Evolutionary conservation across 345 rosid genomes (phyloP).

Genomic region (Eucalyptus cloeziana): DNA sequence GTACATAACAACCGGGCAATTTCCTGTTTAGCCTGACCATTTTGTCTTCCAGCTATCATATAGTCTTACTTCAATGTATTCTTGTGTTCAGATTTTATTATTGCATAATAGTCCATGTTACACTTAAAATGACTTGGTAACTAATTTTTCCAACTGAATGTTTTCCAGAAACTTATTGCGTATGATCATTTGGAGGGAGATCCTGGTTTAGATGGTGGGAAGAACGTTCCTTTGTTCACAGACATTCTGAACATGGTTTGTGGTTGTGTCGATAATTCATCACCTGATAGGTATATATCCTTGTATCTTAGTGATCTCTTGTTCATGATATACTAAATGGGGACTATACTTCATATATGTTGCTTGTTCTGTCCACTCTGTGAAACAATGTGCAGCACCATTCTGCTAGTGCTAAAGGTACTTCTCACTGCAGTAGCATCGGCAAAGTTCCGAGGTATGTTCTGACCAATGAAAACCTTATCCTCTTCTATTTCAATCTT

Average conservation of each 20-base stretch:
- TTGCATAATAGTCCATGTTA: neutral
- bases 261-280: conserved; percentile 82
- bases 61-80: neutral
- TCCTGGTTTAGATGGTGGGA: conserved; percentile 93
- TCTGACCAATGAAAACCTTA: neutral
- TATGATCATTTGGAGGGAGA: conserved; percentile 96
- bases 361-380: conserved; percentile 8
- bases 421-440: conserved; percentile 97
- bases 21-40: neutral
- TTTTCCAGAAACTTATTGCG: conserved; percentile 84
- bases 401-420: conserved; percentile 87
- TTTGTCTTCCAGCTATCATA: neutral
- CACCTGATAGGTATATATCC: conserved; percentile 72
- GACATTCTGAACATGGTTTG: conserved; percentile 89
- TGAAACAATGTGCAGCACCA: conserved; percentile 56
- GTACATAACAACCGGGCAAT: neutral
- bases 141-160: conserved; percentile 5
- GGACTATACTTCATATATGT: neutral
- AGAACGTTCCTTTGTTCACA: conserved; percentile 67
- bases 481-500: neutral
- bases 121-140: neutral
- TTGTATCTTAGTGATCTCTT: neutral
- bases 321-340: neutral
- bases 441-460: conserved; percentile 78
- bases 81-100: neutral